Percentiles rank a stretch among this genome's conserved stretches.
phyloP scores from a whole-genome alignment of 768 basidiomycete genomes.

The Amanita rimosa region DNA sequence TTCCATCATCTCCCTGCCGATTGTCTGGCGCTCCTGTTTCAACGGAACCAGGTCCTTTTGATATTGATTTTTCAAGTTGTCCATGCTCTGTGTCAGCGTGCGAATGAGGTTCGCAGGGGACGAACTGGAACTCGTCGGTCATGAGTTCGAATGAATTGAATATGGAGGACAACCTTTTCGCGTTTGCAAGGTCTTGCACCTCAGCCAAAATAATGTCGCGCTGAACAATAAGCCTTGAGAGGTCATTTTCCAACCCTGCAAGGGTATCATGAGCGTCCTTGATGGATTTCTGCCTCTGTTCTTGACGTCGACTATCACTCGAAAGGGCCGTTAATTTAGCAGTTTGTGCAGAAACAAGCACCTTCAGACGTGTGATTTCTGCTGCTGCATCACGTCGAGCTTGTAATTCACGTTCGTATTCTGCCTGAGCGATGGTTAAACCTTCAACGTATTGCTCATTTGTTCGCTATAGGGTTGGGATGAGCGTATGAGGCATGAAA shows the following conservation, averaged over 20 bases:
- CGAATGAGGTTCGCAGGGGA: constrained; percentile 42
- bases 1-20: constrained; percentile 76
- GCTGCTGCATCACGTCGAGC: constrained; percentile 85
- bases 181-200: constrained; percentile 77
- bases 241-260: constrained; percentile 68
- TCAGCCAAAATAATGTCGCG: constrained; percentile 89
- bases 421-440: constrained; percentile 83
- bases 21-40: constrained; percentile 66
- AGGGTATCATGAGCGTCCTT: constrained; percentile 72
- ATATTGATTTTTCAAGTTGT: constrained; percentile 81
- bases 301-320: constrained; percentile 66
- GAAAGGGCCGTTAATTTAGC: constrained; percentile 78
- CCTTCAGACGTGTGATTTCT: constrained; percentile 77
- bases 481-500: neutral
- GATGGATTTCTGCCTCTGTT: constrained; percentile 68
- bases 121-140: constrained; percentile 18
- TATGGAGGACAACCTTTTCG: constrained; percentile 42
- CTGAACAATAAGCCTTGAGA: constrained; percentile 81
- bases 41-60: constrained; percentile 79
- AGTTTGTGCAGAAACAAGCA: constrained; percentile 83
- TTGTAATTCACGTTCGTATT: constrained; percentile 87
- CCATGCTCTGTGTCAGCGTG: constrained; percentile 75
- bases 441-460: constrained; percentile 92
- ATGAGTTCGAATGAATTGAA: constrained; percentile 6
- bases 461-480: constrained; percentile 46